A percentile compares a stretch with the other conserved stretches of the same genome.
Evolutionary conservation across 1,139 yeast genomes (phyloP).

Genomic region (Magnusiomyces clavatus): DNA sequence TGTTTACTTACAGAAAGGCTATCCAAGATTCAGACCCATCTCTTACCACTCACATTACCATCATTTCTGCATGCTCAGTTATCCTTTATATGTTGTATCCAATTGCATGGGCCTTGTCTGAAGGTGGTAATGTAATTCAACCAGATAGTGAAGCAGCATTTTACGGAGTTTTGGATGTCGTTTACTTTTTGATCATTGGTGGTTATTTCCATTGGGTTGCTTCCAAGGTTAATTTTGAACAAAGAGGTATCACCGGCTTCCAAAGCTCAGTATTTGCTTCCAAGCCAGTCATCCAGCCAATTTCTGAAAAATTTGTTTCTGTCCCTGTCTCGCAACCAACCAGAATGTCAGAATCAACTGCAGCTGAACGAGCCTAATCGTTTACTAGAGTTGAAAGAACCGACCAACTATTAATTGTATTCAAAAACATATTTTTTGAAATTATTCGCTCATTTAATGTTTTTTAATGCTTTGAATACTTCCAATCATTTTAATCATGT

Average conservation of each 20-base stretch:
- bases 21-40: constrained; percentile 16
- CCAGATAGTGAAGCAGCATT: constrained; percentile 63
- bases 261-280: constrained; percentile 9
- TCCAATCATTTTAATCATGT: no score
- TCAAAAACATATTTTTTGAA: no score
- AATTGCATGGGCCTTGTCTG: constrained; percentile 54
- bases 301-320: no score
- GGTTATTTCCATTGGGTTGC: constrained; percentile 21
- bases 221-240: constrained; percentile 18
- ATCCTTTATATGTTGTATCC: constrained; percentile 44
- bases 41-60: constrained; percentile 7
- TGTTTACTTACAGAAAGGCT: constrained; percentile 18
- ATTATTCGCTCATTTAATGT: no score
- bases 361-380: no score
- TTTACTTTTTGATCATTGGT: constrained; percentile 35
- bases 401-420: no score
- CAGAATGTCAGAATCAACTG: no score
- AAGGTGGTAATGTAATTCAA: constrained; percentile 60
- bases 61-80: constrained; percentile 20
- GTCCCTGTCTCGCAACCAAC: no score
- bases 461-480: no score
- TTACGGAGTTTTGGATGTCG: constrained; percentile 53
- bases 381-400: no score
- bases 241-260: constrained; percentile 23
- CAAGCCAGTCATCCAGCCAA: not conserved